Conservation (phyloP, 805 yeast species). For the Saccharomyces paradoxus region DNA sequence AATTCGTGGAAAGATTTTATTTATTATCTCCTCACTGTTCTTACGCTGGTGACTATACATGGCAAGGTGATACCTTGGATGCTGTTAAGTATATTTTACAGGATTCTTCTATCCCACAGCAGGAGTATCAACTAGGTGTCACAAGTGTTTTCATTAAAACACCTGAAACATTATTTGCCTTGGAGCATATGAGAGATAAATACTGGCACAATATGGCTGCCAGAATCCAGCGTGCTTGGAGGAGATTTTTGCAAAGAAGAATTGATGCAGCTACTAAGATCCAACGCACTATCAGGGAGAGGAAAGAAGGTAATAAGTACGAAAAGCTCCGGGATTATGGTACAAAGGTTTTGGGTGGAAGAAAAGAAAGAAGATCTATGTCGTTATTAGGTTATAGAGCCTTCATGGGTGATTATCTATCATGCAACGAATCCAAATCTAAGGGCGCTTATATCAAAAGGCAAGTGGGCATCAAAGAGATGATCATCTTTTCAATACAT, state of each 20-base stretch:
- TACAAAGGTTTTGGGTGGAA: constrained; percentile 54
- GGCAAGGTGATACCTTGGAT: constrained; percentile 45
- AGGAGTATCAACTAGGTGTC: constrained; percentile 84
- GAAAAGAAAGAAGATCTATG: constrained; percentile 81
- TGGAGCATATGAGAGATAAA: constrained; percentile 89
- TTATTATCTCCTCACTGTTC: constrained; percentile 78
- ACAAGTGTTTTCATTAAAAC: constrained; percentile 88
- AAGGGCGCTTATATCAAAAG: constrained; percentile 64
- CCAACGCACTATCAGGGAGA: constrained; percentile 73
- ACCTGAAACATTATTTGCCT: constrained; percentile 87
- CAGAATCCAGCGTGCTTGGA: constrained; percentile 89
- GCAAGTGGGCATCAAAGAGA: constrained; percentile 60
- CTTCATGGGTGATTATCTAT: constrained; percentile 83
- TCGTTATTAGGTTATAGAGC: constrained; percentile 78
- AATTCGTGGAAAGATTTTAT: constrained; percentile 87
- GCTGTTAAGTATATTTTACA: constrained; percentile 44
- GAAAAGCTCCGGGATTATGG: constrained; percentile 81
- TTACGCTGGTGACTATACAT: constrained; percentile 72
- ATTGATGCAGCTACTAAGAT: constrained; percentile 74
- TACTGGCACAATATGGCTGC: constrained; percentile 97
- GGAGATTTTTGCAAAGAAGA: constrained; percentile 67
- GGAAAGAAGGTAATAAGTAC: constrained; percentile 71
- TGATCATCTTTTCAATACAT: constrained; percentile 60
- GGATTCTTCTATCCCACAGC: constrained; percentile 56
- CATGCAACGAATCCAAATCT: constrained; percentile 65